Conservation (phyloP, 805 yeast species). For the Saturnispora besseyi region DNA sequence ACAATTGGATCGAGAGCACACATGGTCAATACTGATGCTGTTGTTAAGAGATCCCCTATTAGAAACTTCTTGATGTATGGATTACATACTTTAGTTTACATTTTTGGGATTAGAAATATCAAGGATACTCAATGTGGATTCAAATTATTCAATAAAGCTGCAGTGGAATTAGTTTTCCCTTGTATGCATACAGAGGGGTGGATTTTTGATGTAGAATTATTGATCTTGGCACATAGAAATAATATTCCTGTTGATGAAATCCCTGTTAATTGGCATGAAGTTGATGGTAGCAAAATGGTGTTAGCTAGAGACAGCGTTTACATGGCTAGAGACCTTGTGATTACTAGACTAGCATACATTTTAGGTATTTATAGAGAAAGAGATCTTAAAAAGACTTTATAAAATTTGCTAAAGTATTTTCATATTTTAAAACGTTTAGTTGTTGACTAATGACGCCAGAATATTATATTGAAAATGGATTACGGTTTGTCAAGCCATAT, state of each 20-base stretch:
- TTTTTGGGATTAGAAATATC: slow-evolving; percentile 81
- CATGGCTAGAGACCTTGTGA: slow-evolving; percentile 92
- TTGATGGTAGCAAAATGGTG: slow-evolving; percentile 89
- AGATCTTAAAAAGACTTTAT: slow-evolving; percentile 1
- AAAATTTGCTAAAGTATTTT: neutral
- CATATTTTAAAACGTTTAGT: neutral
- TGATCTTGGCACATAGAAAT: slow-evolving; percentile 71
- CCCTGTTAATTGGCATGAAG: slow-evolving; percentile 94
- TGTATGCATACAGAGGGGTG: slow-evolving; percentile 94
- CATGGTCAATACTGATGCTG: slow-evolving; percentile 93
- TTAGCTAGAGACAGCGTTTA: slow-evolving; percentile 81
- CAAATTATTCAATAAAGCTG: slow-evolving; percentile 72
- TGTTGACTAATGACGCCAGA: slow-evolving; percentile 1
- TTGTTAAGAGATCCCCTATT: slow-evolving; percentile 82
- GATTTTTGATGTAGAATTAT: slow-evolving; percentile 94
- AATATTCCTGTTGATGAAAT: slow-evolving; percentile 61
- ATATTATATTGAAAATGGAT: slow-evolving; percentile 7
- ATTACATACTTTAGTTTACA: slow-evolving; percentile 72
- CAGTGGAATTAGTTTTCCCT: slow-evolving; percentile 65
- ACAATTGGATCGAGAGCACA: slow-evolving; percentile 95
- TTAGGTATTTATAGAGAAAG: slow-evolving; percentile 60
- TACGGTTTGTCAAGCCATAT: slow-evolving; percentile 32
- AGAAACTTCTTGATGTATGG: slow-evolving; percentile 92
- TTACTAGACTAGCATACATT: slow-evolving; percentile 80
- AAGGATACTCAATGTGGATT: slow-evolving; percentile 98